These are phyloP conservation scores for Apophysomyces trapeziformis DNA, from an alignment of 371 early-diverging fungal genomes.

Conservation along the genomic window DNA sequence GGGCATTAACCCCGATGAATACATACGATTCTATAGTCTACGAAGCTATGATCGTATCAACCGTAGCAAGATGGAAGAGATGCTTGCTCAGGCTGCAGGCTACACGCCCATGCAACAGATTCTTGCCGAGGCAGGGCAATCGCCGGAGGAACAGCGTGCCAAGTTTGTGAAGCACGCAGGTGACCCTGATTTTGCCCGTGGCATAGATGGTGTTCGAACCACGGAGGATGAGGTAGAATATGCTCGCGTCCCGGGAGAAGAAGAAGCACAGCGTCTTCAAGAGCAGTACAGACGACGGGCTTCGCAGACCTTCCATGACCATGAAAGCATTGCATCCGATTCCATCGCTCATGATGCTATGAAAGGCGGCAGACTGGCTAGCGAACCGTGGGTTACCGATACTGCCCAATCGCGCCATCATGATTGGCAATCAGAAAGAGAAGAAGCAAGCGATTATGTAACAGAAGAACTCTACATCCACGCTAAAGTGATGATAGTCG, in stretches of 20 bases:
- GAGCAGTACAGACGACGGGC: not conserved
- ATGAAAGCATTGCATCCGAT: constrained; percentile 20
- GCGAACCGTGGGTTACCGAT: constrained; percentile 29
- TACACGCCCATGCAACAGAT: constrained; percentile 23
- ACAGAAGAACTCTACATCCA: constrained; percentile 92
- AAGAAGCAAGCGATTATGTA: constrained; percentile 58
- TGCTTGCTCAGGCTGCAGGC: constrained; percentile 44
- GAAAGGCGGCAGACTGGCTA: constrained; percentile 23
- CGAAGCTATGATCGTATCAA: constrained; percentile 68
- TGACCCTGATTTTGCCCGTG: constrained; percentile 40
- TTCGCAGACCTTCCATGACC: constrained; percentile 3
- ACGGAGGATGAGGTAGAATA: constrained; percentile 19
- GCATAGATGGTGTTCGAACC: not conserved
- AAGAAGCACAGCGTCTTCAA: constrained; percentile 11
- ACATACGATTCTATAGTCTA: constrained; percentile 74
- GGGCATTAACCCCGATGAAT: constrained; percentile 62
- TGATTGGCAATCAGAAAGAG: constrained; percentile 19
- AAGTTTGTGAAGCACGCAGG: constrained; percentile 32
- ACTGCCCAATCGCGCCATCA: constrained; percentile 8
- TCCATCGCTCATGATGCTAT: constrained; percentile 30
- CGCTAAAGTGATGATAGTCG: constrained; percentile 91
- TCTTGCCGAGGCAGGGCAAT: constrained; percentile 1
- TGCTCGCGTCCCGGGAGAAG: constrained; percentile 26
- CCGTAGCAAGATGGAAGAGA: constrained; percentile 39
- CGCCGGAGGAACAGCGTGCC: constrained; percentile 16